These are phyloP conservation scores for Ambrosiella cleistominuta DNA, from an alignment of 2,329 filamentous ascomycete genomes.

Conservation along the genomic window DNA sequence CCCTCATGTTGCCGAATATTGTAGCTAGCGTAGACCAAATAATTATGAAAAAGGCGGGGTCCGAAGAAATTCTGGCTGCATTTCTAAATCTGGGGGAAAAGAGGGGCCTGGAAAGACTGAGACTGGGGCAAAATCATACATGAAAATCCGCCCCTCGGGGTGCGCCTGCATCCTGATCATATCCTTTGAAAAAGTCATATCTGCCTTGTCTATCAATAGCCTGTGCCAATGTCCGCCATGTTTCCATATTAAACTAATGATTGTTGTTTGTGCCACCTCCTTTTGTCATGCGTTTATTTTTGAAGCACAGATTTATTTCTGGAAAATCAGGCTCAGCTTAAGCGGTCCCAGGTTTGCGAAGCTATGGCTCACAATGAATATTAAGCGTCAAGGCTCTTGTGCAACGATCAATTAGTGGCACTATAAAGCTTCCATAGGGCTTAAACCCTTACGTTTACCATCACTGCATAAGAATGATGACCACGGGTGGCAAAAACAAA, in stretches of 20 bases:
- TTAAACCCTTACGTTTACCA: neutral
- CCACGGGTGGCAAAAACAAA: neutral
- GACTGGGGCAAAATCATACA: neutral
- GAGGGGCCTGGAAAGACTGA: neutral
- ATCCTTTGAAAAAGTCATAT: neutral
- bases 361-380: neutral
- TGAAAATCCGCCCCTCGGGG: neutral
- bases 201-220: neutral
- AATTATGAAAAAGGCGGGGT: neutral
- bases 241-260: neutral
- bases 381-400: neutral
- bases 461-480: neutral
- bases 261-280: conserved; percentile 5
- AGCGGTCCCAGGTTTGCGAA: neutral
- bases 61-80: neutral
- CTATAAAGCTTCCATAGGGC: neutral
- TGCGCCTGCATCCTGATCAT: neutral
- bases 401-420: neutral
- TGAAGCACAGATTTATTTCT: neutral
- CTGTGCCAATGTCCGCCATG: neutral
- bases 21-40: too few relatives aligned
- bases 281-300: conserved; percentile 4
- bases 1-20: too few relatives aligned
- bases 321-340: neutral
- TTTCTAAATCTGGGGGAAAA: neutral